Base-by-base conservation (phyloP, 805 yeast genomes). In the Cyberlindnera sargentensis region DNA sequence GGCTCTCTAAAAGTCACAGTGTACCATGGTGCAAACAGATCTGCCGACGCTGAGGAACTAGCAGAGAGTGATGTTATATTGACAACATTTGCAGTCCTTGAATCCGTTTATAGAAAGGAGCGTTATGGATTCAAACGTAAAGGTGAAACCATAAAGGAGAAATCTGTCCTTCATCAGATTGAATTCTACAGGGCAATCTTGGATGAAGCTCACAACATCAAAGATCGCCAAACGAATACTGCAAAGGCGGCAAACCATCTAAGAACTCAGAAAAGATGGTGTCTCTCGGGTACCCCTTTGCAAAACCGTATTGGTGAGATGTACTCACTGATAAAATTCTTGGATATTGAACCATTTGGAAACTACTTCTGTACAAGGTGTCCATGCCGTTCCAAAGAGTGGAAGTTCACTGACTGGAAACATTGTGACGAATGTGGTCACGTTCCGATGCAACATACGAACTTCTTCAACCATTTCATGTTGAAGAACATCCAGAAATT, bases 181-280 rank as follows among this genome's bases (percentile, higher is more conserved):
- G 71, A 76, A 34, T 93, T 89, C 61, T 84, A 88, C 57, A 68
- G 99, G 45, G 95, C 91, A 7, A 76, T 93, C 11, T 67, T 93
- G 41, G 99, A 93, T 65, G 99, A 93, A 61, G 99, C 99, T 1
- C 99, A 93, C 61, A 91, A 91, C 57, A 91, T 93, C 68, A 93
- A 93, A 60, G 98, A 93, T 62, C 74, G 98, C 46, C 89, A 89
- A 43, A 82, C 93, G 42, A 91, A 91, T 26, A 93, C 99, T 0
- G 90, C 98, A 0, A 81, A 84, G 52, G 95, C 98, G 2, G 96
- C 95, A 2, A 87, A 86, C 58, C 69, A 71, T 46, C 64, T 93
- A 44, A 66, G 72, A 30, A 78, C 95, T 8, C 68, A 78, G 41
- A 86, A 88, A 55, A 67, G 95, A 50, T 86, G 96, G 84, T 93